Percentiles rank a stretch among this genome's conserved stretches.
Evolutionary conservation across 768 basidiomycete genomes (phyloP).

Genomic region (Russula ochroleuca): DNA sequence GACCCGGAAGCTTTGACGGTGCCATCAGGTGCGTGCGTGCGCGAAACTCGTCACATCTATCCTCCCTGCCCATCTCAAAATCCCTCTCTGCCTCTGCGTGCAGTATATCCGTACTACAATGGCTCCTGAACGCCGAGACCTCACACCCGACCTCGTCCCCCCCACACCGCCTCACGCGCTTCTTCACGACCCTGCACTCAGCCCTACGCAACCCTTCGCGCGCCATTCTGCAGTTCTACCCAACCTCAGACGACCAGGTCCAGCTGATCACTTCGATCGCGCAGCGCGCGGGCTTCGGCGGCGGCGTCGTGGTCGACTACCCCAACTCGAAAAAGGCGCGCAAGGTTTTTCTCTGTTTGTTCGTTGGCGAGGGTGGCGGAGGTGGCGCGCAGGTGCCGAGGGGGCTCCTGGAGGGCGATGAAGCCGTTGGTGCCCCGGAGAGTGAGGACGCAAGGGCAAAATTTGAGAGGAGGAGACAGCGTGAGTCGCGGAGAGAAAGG

Average conservation of each 20-base stretch:
- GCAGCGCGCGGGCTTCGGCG: constrained; percentile 93
- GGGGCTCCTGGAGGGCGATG: constrained; percentile 64
- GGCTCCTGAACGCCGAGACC: constrained; percentile 96
- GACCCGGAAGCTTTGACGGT: constrained; percentile 96
- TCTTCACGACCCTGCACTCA: constrained; percentile 91
- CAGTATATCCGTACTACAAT: constrained; percentile 98
- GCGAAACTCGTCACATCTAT: too few species aligned
- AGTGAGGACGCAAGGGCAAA: constrained; percentile 51
- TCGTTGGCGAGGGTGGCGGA: constrained; percentile 82
- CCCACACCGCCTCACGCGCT: constrained; percentile 76
- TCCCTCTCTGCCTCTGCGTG: too few species aligned
- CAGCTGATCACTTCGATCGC: constrained; percentile 91
- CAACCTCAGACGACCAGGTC: constrained; percentile 94
- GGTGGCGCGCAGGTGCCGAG: constrained; percentile 64
- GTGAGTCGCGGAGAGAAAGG: constrained; percentile 52
- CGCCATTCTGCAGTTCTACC: constrained; percentile 92
- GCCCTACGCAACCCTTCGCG: constrained; percentile 80
- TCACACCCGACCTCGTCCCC: constrained; percentile 86
- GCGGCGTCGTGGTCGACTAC: constrained; percentile 94
- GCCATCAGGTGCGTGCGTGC: constrained; percentile 76
- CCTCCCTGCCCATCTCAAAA: neutral
- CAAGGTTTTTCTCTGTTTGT: constrained; percentile 91
- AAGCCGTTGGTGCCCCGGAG: constrained; percentile 39
- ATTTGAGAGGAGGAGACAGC: constrained; percentile 77
- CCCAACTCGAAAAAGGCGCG: constrained; percentile 94